These are phyloP conservation scores for Penicillium decumbens DNA, from an alignment of 2,329 filamentous ascomycete species.

Conservation along the genomic window DNA sequence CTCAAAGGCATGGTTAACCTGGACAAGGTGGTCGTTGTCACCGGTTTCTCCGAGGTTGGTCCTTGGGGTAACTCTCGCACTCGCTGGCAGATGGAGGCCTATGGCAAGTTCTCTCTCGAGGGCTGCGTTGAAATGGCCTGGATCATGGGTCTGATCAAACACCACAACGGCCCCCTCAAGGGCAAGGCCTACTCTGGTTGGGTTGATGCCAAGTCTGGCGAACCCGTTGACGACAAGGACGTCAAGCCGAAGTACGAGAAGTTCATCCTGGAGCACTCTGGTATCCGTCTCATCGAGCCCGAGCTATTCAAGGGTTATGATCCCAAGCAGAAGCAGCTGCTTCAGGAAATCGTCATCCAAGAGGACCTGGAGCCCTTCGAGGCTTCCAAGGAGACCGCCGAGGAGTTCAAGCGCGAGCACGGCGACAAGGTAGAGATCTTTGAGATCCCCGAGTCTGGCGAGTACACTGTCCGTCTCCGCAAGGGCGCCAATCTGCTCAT, in stretches of 20 bases:
- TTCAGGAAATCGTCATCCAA: conserved; percentile 96
- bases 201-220: conserved; percentile 91
- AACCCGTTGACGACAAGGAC: conserved; percentile 97
- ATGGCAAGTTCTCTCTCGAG: conserved; percentile 93
- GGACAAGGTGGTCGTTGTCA: conserved; percentile 95
- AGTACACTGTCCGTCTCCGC: conserved; percentile 90
- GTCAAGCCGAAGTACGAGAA: conserved; percentile 98
- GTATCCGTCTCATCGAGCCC: conserved; percentile 95
- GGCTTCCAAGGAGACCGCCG: conserved; percentile 91
- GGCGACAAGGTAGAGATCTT: conserved; percentile 97
- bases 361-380: conserved; percentile 97
- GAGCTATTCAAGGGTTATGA: conserved; percentile 97
- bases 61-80: conserved; percentile 99
- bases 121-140: conserved; percentile 99
- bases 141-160: conserved; percentile 99
- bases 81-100: conserved; percentile 98
- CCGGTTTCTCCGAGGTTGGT: conserved; percentile 76
- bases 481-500: conserved; percentile 94
- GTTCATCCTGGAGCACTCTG: conserved; percentile 89
- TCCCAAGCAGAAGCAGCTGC: conserved; percentile 95
- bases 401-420: conserved; percentile 96
- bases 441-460: conserved; percentile 85
- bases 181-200: conserved; percentile 92
- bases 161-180: conserved; percentile 94
- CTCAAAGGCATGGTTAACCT: conserved; percentile 98